phyloP scores from a whole-genome alignment of 192 early-diverging fungal genomes.

The Coemansia asiatica region DNA sequence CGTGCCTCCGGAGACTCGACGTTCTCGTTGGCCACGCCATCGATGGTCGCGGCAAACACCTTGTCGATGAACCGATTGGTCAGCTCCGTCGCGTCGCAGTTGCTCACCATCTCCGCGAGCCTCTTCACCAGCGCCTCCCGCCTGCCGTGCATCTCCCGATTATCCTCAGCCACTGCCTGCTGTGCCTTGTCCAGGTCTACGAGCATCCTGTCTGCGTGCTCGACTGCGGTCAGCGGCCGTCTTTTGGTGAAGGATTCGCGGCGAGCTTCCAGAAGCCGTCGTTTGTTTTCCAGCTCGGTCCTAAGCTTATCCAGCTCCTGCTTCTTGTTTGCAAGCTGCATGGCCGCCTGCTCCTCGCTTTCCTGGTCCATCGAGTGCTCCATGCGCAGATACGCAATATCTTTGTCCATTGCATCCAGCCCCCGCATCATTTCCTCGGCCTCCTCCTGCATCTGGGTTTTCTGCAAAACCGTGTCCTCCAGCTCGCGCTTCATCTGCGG shows the following conservation, averaged over 20 bases:
- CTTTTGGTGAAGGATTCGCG: slow-evolving; percentile 29
- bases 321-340: slow-evolving; percentile 28
- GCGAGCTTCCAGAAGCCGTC: slow-evolving; percentile 34
- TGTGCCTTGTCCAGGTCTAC: slow-evolving; percentile 13
- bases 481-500: slow-evolving; percentile 47
- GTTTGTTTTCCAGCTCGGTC: slow-evolving; percentile 41
- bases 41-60: slow-evolving; percentile 50
- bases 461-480: slow-evolving; percentile 19
- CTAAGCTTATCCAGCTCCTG: slow-evolving; percentile 25
- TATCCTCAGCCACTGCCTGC: slow-evolving; percentile 3
- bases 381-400: slow-evolving; percentile 47
- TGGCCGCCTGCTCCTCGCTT: slow-evolving; percentile 45
- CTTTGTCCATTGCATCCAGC: slow-evolving; percentile 44
- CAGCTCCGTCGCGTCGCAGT: slow-evolving; percentile 40
- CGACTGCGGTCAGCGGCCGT: slow-evolving; percentile 44
- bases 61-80: slow-evolving; percentile 45
- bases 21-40: slow-evolving; percentile 52
- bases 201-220: slow-evolving; percentile 46
- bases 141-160: slow-evolving; percentile 8
- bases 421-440: slow-evolving; percentile 18
- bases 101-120: slow-evolving; percentile 41
- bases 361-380: slow-evolving; percentile 50
- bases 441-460: slow-evolving; percentile 34
- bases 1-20: slow-evolving; percentile 42
- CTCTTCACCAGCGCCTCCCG: slow-evolving; percentile 17